phyloP scores from a whole-genome alignment of 2,329 filamentous ascomycete species.

The Alternaria sp. region DNA sequence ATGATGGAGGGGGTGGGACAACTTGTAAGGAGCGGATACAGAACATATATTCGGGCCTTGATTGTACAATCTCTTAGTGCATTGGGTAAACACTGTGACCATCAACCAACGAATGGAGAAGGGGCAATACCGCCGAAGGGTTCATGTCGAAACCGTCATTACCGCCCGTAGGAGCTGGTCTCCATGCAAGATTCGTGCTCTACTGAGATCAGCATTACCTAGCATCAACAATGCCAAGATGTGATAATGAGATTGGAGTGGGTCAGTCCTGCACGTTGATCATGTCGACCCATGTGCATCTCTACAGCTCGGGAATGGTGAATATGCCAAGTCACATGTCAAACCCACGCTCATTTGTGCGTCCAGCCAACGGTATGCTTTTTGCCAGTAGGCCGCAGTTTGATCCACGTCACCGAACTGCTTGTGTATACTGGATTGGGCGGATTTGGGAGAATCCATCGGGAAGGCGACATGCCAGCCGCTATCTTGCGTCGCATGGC shows the following conservation, averaged over 20 bases:
- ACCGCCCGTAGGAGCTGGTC: constrained; percentile 7
- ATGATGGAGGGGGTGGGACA: constrained; percentile 11
- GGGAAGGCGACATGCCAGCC: neutral
- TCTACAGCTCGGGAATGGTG: constrained; percentile 3
- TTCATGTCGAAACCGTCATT: constrained; percentile 15
- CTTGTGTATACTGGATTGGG: constrained; percentile 6
- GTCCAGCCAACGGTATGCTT: constrained; percentile 9
- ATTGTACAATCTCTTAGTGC: constrained; percentile 5
- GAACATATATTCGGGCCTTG: constrained; percentile 13
- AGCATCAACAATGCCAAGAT: constrained; percentile 11
- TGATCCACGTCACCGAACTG: constrained; percentile 3
- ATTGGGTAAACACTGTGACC: constrained; percentile 8
- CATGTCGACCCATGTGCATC: constrained; percentile 13
- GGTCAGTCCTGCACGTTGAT: constrained; percentile 10
- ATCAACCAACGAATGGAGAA: constrained; percentile 7
- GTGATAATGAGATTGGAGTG: constrained; percentile 11
- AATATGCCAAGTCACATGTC: constrained; percentile 12
- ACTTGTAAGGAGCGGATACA: constrained; percentile 8
- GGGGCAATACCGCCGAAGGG: constrained; percentile 5
- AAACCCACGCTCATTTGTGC: constrained; percentile 3
- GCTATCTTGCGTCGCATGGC: neutral
- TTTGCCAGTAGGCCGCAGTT: constrained; percentile 8
- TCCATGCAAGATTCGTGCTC: constrained; percentile 7
- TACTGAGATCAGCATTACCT: constrained; percentile 15
- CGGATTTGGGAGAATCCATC: neutral